Evolutionary conservation across 345 rosid genomes (phyloP).

Genomic region (Erucastrum elatum): DNA sequence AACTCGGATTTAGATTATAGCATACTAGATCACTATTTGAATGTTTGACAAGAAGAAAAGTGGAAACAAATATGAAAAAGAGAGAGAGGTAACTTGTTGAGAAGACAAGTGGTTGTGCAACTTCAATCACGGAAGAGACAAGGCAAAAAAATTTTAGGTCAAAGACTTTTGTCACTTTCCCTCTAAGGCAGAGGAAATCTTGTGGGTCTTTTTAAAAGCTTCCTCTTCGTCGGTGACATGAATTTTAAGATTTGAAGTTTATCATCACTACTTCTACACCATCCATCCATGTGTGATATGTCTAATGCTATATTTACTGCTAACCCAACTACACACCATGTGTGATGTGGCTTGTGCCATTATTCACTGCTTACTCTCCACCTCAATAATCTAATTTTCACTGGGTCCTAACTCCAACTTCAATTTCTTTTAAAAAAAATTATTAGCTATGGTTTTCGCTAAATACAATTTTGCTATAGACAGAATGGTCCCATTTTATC

Average conservation of each 20-base stretch:
- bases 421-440: too few species aligned
- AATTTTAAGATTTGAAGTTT: neutral
- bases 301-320: neutral
- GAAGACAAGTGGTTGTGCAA: conserved; percentile 29
- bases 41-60: neutral
- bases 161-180: conserved; percentile 37
- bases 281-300: conserved; percentile 24
- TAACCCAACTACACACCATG: neutral
- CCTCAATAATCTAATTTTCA: neutral
- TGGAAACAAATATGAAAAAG: neutral
- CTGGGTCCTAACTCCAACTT: conserved; percentile 1
- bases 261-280: neutral
- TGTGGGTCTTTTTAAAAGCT: conserved; percentile 26
- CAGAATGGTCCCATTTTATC: neutral
- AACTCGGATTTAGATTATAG: neutral
- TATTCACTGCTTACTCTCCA: neutral
- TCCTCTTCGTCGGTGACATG: neutral
- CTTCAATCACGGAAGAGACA: conserved; percentile 36
- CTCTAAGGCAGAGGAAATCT: conserved; percentile 25
- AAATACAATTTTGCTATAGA: neutral
- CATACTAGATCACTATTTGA: neutral
- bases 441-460: neutral
- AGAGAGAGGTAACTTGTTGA: neutral
- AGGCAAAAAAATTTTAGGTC: neutral
- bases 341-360: conserved; percentile 18